Evolutionary conservation across 345 rosid species (phyloP), one percentile per base, ranked within the genome.

Genomic region (Capsella bursapastoris): DNA sequence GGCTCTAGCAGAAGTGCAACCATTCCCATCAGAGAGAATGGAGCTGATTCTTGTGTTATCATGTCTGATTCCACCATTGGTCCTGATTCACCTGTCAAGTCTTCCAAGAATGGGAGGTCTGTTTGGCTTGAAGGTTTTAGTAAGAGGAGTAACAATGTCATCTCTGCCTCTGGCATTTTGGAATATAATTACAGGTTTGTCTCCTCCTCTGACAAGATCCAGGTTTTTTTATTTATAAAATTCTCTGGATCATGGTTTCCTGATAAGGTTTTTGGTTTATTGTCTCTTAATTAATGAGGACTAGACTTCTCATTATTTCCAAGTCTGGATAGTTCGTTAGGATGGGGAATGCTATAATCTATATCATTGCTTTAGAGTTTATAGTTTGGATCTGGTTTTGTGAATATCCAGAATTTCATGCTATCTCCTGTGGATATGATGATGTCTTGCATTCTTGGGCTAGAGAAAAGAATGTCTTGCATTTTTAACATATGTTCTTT

Each of bases 171-270:
- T 75, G 99, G 99, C 76, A 90, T 96, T 80, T 96, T 91, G 0
- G 98, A 88, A 79, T 92, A 92, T 78, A 85, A 95, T 76, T 96
- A 87, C 84, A 96, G 84, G 99, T 96, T 86, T 64, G 86, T 64
- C 52, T 73, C 69, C 57, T 68, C 64, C 65, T 48, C 52, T 37
- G 45, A 55, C 32, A 66, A 55, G 53, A 56, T 70, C 73, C 14
- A 7, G 56, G 7, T 38, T 28, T 6, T 32, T 32, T 13, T 8
- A 58, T 16, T 66, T 12, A 25, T 40, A 2, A 51, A 25, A 38
- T 25, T 12, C 38, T 27, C 35, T 75, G 16, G 70, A 44, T 69
- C 27, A 40, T 37, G 47, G 57, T 31, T 27, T 22, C 29, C 48
- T 67, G 13, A 13, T 48, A 8, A 34, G 37, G 37, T 12, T 41